phyloP scores from a whole-genome alignment of 768 basidiomycete genomes.

The Russula sp. region DNA sequence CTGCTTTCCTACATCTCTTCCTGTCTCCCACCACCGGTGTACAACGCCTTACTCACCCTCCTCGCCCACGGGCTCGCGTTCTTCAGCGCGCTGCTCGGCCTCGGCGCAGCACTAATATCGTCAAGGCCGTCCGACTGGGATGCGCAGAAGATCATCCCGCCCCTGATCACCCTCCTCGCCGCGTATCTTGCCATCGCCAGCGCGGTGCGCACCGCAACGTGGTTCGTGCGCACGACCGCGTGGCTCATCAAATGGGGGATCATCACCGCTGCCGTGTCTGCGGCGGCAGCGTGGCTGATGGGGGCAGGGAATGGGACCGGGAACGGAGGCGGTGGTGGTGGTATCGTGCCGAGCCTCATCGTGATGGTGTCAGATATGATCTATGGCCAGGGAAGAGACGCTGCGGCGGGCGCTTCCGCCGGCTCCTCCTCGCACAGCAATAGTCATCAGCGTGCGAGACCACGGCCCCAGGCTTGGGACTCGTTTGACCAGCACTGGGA shows the following conservation, averaged over 20 bases:
- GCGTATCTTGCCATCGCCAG: slow-evolving; percentile 73
- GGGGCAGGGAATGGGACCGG: slow-evolving; percentile 24
- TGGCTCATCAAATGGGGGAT: slow-evolving; percentile 76
- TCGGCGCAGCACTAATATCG: slow-evolving; percentile 42
- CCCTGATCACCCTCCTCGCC: slow-evolving; percentile 60
- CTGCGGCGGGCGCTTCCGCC: neutral
- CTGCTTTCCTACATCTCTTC: slow-evolving; percentile 48
- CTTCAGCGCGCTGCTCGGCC: slow-evolving; percentile 39
- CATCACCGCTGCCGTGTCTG: slow-evolving; percentile 48
- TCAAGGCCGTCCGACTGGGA: slow-evolving; percentile 57
- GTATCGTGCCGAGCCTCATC: slow-evolving; percentile 35
- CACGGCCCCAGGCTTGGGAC: slow-evolving; percentile 53
- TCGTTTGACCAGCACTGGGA: slow-evolving; percentile 53
- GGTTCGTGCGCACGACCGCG: slow-evolving; percentile 57
- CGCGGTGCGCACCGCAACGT: slow-evolving; percentile 71
- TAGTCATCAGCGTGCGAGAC: slow-evolving; percentile 23
- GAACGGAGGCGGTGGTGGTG: slow-evolving; percentile 26
- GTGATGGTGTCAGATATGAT: slow-evolving; percentile 33
- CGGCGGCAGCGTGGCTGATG: slow-evolving; percentile 47
- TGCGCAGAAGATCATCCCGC: slow-evolving; percentile 59
- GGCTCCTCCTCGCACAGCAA: neutral
- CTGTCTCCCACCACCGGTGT: slow-evolving; percentile 49
- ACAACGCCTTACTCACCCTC: slow-evolving; percentile 42
- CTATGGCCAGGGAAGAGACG: neutral
- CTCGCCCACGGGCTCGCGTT: slow-evolving; percentile 48